These are phyloP conservation scores for Pecoramyces ruminantium DNA, from an alignment of 192 early-diverging fungal genomes.

Conservation along the genomic window DNA sequence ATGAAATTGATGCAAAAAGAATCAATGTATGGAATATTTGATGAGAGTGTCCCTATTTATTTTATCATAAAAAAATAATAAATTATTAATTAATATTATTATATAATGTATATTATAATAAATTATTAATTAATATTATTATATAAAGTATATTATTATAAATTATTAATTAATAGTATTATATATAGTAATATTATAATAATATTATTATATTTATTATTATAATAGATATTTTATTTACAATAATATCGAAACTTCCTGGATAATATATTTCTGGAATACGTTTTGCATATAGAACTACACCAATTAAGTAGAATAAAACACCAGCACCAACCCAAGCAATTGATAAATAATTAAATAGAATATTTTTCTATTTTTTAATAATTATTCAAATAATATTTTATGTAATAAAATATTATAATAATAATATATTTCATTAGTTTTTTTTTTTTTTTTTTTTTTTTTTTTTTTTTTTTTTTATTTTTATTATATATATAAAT, in stretches of 20 bases:
- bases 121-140: too few species aligned
- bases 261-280: background rate
- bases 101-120: too few species aligned
- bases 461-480: background rate
- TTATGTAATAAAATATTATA: too few species aligned
- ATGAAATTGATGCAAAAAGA: slow-evolving; percentile 46
- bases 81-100: too few species aligned
- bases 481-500: too few species aligned
- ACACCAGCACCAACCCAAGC: background rate
- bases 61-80: background rate
- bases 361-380: background rate
- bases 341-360: background rate
- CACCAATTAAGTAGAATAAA: background rate
- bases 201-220: background rate
- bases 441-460: too few species aligned
- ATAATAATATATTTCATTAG: too few species aligned
- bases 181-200: too few species aligned
- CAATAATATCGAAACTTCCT: background rate
- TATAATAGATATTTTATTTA: background rate
- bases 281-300: background rate
- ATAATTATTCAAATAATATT: too few species aligned
- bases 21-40: slow-evolving; percentile 85
- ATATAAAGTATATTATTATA: too few species aligned
- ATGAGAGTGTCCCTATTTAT: slow-evolving; percentile 47
- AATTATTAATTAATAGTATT: too few species aligned